phyloP scores from a whole-genome alignment of 441 rosid genomes.

The Gossypium davidsonii region DNA sequence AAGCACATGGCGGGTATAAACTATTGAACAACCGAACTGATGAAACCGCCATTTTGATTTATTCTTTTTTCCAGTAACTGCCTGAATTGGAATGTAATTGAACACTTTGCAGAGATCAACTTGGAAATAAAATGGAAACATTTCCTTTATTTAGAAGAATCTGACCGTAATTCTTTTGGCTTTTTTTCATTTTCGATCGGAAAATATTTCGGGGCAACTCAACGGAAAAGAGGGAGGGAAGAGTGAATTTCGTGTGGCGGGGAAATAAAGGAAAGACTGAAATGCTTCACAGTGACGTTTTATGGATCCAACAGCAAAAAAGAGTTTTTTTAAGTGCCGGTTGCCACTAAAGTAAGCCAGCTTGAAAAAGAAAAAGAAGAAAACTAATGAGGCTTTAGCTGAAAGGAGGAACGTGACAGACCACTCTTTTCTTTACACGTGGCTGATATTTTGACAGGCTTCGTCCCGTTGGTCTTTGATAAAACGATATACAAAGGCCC shows the following conservation, averaged over 20 bases:
- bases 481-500: background rate
- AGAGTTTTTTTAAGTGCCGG: background rate
- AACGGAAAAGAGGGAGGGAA: conserved; percentile 1
- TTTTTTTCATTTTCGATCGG: background rate
- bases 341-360: background rate
- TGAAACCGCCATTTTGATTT: conserved; percentile 32
- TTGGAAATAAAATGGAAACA: background rate
- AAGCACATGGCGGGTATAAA: conserved; percentile 17
- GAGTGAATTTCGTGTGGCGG: conserved; percentile 6
- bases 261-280: background rate
- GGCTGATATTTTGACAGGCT: background rate
- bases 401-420: background rate
- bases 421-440: conserved; percentile 1
- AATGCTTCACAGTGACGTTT: conserved; percentile 1
- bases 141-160: background rate
- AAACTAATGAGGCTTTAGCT: background rate
- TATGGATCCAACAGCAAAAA: background rate
- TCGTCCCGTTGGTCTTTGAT: background rate
- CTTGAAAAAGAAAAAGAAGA: background rate
- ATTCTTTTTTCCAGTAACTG: background rate
- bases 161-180: background rate
- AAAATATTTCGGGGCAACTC: background rate
- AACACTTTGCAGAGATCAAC: background rate
- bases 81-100: background rate
- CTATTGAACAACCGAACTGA: conserved; percentile 23